phyloP scores from a whole-genome alignment of 352 stramenopile species.

The Pythium dissotocum region DNA sequence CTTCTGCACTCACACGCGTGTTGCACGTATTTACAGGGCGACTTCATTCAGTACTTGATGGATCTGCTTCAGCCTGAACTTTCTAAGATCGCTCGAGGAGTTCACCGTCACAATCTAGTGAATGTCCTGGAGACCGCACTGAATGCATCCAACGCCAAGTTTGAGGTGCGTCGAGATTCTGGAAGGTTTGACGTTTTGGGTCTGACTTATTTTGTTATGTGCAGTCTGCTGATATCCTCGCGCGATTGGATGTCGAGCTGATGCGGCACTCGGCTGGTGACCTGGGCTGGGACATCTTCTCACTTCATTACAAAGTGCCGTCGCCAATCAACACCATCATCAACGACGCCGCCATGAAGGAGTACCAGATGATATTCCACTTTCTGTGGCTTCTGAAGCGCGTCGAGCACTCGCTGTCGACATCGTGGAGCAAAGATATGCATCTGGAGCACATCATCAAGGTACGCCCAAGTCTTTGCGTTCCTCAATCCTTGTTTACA shows the following conservation, averaged over 20 bases:
- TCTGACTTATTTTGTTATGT: not conserved
- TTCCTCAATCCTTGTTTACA: not conserved
- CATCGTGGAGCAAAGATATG: constrained; percentile 97
- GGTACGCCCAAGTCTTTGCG: constrained; percentile 30
- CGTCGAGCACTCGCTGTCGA: constrained; percentile 92
- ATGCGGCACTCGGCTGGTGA: constrained; percentile 85
- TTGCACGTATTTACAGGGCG: constrained; percentile 57
- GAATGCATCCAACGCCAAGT: constrained; percentile 95
- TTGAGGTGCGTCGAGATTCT: constrained; percentile 60
- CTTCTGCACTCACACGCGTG: not conserved
- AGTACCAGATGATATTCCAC: constrained; percentile 90
- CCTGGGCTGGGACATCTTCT: constrained; percentile 95
- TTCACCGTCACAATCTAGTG: constrained; percentile 96
- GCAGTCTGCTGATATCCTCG: constrained; percentile 89
- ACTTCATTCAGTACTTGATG: constrained; percentile 98
- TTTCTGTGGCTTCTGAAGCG: constrained; percentile 91
- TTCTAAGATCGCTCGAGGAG: constrained; percentile 84
- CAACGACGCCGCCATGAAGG: constrained; percentile 77
- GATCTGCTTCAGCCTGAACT: constrained; percentile 91
- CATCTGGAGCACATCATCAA: constrained; percentile 93
- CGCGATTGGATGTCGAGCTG: constrained; percentile 91
- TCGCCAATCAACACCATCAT: constrained; percentile 89
- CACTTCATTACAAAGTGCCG: constrained; percentile 88
- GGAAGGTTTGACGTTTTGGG: not conserved
- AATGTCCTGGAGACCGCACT: constrained; percentile 94